Evolutionary conservation across 805 yeast species (phyloP), one percentile per base, ranked within the genome.

Genomic region (Kazachstania viticola): DNA sequence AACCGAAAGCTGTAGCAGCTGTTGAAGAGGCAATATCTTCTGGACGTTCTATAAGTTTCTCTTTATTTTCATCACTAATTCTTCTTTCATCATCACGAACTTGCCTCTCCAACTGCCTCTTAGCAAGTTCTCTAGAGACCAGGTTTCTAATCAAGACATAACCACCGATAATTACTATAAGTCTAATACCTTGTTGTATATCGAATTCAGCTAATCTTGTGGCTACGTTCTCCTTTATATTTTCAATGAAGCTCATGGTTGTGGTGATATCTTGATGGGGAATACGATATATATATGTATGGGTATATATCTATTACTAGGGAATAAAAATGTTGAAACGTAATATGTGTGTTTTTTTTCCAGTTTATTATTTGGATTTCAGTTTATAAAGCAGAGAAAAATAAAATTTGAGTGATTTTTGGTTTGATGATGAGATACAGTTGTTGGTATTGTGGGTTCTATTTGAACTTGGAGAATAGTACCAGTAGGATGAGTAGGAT

Each of bases 401-500:
- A n/a, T n/a, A n/a, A n/a, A n/a, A n/a, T n/a, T n/a, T n/a, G n/a
- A n/a, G n/a, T n/a, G n/a, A n/a, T n/a, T n/a, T n/a, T n/a, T n/a
- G n/a, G n/a, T n/a, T n/a, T n/a, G n/a, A n/a, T n/a, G n/a, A n/a
- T n/a, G n/a, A n/a, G n/a, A n/a, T n/a, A n/a, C n/a, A n/a, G n/a
- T n/a, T n/a, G n/a, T n/a, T n/a, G n/a, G n/a, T n/a, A n/a, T n/a
- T n/a, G n/a, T n/a, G n/a, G n/a, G n/a, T 33, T 21, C 21, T 54
- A 79, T 65, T 73, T 69, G 54, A 84, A 80, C 58, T 88, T 88
- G 51, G 84, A 76, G 30, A 82, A 81, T 34, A 88, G 62, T 5
- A 85, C 95, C 41, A 88, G 64, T 40, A 88, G 61, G 29, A 88
- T 88, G 47, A 88, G 65, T 33, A 88, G 48, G 5, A 88, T 74